Conservation (phyloP, 495 filamentous ascomycete species). For the Pyrenula aspistea region DNA sequence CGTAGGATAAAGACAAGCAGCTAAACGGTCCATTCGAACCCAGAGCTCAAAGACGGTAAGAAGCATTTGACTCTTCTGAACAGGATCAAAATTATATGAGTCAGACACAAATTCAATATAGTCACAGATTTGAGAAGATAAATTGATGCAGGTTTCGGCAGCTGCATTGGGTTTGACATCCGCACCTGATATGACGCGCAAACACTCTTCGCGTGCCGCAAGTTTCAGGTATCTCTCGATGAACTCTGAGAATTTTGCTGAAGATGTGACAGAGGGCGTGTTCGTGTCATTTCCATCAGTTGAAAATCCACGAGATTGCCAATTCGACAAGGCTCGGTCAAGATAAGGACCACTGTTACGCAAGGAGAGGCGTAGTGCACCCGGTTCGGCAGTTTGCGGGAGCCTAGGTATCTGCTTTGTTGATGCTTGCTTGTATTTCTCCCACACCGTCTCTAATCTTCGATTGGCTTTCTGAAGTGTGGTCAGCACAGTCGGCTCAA, state of each 20-base stretch:
- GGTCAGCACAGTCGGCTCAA: slow-evolving; percentile 13
- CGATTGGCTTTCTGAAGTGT: slow-evolving; percentile 16
- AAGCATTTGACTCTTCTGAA: slow-evolving; percentile 40
- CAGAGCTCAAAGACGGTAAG: slow-evolving; percentile 48
- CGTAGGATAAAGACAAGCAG: slow-evolving; percentile 24
- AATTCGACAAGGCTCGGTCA: slow-evolving; percentile 8
- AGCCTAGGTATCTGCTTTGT: slow-evolving; percentile 22
- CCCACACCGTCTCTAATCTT: slow-evolving; percentile 18
- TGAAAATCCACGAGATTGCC: too few species aligned
- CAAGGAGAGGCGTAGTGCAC: slow-evolving; percentile 24
- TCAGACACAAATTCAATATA: slow-evolving; percentile 19
- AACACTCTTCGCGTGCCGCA: slow-evolving; percentile 16
- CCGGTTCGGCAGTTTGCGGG: slow-evolving; percentile 18
- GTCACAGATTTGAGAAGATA: slow-evolving; percentile 21
- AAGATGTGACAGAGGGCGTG: slow-evolving; percentile 1
- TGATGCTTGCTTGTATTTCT: slow-evolving; percentile 14
- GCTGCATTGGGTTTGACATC: neutral
- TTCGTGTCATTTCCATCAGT: neutral
- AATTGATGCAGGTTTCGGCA: slow-evolving; percentile 15
- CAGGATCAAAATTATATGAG: slow-evolving; percentile 30
- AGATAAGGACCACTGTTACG: slow-evolving; percentile 31
- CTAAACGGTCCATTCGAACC: slow-evolving; percentile 41
- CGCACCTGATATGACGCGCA: neutral
- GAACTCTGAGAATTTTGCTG: slow-evolving; percentile 11
- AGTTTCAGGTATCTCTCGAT: slow-evolving; percentile 15